Evolutionary conservation across 2,329 filamentous ascomycete genomes (phyloP).

Genomic region (Alternaria panax): DNA sequence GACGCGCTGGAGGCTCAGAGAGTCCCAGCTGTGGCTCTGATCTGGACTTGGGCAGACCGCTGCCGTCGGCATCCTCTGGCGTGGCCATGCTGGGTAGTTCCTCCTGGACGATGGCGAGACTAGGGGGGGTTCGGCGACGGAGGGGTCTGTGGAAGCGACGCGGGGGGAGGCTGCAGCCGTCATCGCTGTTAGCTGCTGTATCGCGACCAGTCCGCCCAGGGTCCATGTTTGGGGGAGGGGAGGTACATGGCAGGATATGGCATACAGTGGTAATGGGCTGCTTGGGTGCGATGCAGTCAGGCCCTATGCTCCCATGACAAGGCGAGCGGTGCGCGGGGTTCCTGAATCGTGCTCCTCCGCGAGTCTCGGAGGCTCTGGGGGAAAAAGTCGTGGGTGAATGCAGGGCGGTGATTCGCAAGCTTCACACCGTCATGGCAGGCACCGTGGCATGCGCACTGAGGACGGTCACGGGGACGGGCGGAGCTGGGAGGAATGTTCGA

Average conservation of each 20-base stretch:
- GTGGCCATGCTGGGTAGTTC: slow-evolving; percentile 40
- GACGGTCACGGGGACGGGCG: slow-evolving; percentile 18
- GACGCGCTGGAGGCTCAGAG: slow-evolving; percentile 33
- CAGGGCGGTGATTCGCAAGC: slow-evolving; percentile 40
- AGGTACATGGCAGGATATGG: slow-evolving; percentile 18
- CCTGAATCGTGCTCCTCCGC: slow-evolving; percentile 3
- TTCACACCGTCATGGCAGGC: slow-evolving; percentile 29
- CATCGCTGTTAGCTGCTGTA: slow-evolving; percentile 34
- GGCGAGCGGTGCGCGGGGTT: slow-evolving; percentile 24
- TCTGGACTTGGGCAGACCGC: slow-evolving; percentile 28
- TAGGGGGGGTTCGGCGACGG: slow-evolving; percentile 42
- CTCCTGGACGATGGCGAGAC: slow-evolving; percentile 41
- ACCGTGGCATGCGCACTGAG: slow-evolving; percentile 1
- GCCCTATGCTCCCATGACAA: slow-evolving; percentile 39
- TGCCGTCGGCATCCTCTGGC: slow-evolving; percentile 22
- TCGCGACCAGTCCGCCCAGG: neutral
- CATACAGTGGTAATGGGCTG: slow-evolving; percentile 30
- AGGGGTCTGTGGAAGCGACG: slow-evolving; percentile 29
- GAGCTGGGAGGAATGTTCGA: neutral
- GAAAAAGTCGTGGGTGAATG: slow-evolving; percentile 37
- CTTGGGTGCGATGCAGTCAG: slow-evolving; percentile 19
- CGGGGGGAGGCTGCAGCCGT: slow-evolving; percentile 44
- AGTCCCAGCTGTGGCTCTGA: slow-evolving; percentile 44
- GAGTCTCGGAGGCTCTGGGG: slow-evolving; percentile 8
- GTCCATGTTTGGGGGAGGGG: slow-evolving; percentile 15